A percentile compares a stretch with the other conserved stretches of the same genome.
Conservation (phyloP, 2,329 filamentous ascomycete species). For the Chrysoporthe deuterocubensis region DNA sequence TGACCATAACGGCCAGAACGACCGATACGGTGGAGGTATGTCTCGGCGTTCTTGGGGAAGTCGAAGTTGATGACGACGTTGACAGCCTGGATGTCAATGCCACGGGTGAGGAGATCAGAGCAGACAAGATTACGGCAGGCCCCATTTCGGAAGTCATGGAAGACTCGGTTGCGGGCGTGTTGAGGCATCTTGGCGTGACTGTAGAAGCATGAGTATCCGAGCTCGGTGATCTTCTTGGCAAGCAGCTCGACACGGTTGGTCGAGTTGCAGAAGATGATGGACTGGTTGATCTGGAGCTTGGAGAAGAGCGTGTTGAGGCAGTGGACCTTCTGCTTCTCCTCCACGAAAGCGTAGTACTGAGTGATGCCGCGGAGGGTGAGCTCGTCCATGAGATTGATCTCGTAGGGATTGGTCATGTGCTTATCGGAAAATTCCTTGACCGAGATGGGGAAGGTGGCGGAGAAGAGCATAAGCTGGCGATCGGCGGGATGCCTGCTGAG, state of each 20-base stretch:
- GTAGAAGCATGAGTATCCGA: slow-evolving; percentile 99
- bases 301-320: slow-evolving; percentile 99
- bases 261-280: slow-evolving; percentile 99
- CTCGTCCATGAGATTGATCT: slow-evolving; percentile 99
- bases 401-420: slow-evolving; percentile 94
- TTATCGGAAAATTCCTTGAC: slow-evolving; percentile 99
- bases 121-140: slow-evolving; percentile 98
- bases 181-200: slow-evolving; percentile 98
- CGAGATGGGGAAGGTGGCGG: slow-evolving; percentile 93
- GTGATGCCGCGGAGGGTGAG: slow-evolving; percentile 97
- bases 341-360: slow-evolving; percentile 98
- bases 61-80: slow-evolving; percentile 99
- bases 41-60: slow-evolving; percentile 99
- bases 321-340: slow-evolving; percentile 99
- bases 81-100: slow-evolving; percentile 99
- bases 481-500: slow-evolving; percentile 96
- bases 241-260: slow-evolving; percentile 97
- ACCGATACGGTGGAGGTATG: slow-evolving; percentile 97
- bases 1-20: slow-evolving; percentile 97
- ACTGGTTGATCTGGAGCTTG: slow-evolving; percentile 99
- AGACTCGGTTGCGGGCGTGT: slow-evolving; percentile 94
- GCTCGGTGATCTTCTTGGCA: slow-evolving; percentile 98
- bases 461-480: slow-evolving; percentile 99
- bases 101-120: slow-evolving; percentile 94
- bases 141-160: slow-evolving; percentile 98